Base-by-base conservation (phyloP, 176 grass and related monocot species). In the Oryza longistaminata region DNA sequence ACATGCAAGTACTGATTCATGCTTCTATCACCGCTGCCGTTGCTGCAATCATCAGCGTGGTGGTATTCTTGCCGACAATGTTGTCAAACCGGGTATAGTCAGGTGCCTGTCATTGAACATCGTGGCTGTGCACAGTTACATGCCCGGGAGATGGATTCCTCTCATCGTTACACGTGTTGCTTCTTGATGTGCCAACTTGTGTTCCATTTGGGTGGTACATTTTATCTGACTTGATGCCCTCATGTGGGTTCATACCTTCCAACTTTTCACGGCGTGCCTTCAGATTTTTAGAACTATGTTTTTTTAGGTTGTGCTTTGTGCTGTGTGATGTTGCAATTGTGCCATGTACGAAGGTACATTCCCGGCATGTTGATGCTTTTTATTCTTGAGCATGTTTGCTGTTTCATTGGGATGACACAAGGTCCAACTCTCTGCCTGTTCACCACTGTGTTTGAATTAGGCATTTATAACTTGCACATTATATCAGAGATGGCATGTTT, bases 81-180 rank as follows among this genome's bases (percentile, higher is more conserved):
- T 29, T 3, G 8, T 10, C 21, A 4, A 34, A 6, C 11, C 62
- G 85, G 62, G 85, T 87, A 69, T 82, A 81, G 71, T 81, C 71
- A 68, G 40, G 85, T 81, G 78, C 45, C 33, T 60, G 85, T 22
- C 85, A 60, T 81, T 5, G 21, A 50, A 79, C 3, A 7, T 16
- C 71, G 7, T 87, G 85, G 78, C 62, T 55, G 5, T 10, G 24
- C 70, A 61, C 71, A 75, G 50, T 74, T 87, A 81, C 85, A 87
- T 87, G 52, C 85, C 64, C 5, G 35, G 78, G 4, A 81, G 52
- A 22, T 45, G 45, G 2, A 70, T 43, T 81, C 42, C 43, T 71
- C 71, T 81, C 78, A 87, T 87, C 71, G 64, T 81, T 87, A 82
- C 78, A 75, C 70, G 6, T 81, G 62, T 75, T 76, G 71, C 78